These are phyloP conservation scores for Claviceps monticola DNA, from an alignment of 2,329 filamentous ascomycete genomes.

Conservation along the genomic window DNA sequence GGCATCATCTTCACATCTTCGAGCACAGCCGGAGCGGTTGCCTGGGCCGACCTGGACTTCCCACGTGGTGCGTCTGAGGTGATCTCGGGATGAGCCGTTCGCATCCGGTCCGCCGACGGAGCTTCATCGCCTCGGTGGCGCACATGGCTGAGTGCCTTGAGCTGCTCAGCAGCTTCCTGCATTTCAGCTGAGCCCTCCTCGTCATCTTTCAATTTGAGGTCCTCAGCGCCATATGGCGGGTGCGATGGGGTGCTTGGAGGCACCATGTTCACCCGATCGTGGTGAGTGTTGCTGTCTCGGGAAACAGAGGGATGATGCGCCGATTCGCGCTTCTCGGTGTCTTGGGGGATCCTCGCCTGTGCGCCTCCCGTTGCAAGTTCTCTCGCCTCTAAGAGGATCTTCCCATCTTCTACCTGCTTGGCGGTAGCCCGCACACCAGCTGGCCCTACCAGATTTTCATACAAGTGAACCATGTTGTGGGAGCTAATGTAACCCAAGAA, in stretches of 20 bases:
- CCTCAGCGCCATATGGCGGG: slow-evolving; percentile 8
- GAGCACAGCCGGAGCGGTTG: slow-evolving; percentile 12
- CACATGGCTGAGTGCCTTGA: slow-evolving; percentile 51
- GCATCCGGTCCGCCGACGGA: slow-evolving; percentile 15
- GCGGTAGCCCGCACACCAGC: slow-evolving; percentile 30
- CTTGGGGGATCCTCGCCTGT: slow-evolving; percentile 15
- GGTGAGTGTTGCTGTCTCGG: slow-evolving; percentile 11
- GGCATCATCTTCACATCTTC: slow-evolving; percentile 12
- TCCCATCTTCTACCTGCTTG: slow-evolving; percentile 42
- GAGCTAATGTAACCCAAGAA: slow-evolving; percentile 53
- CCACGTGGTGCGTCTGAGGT: slow-evolving; percentile 19
- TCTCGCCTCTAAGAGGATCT: slow-evolving; percentile 40
- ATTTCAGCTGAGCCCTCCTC: slow-evolving; percentile 52
- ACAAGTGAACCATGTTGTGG: slow-evolving; percentile 52
- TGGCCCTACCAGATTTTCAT: slow-evolving; percentile 40
- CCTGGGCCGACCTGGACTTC: slow-evolving; percentile 11
- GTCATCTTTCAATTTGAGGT: slow-evolving; percentile 21
- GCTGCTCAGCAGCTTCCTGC: slow-evolving; percentile 53
- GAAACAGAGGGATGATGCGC: slow-evolving; percentile 12
- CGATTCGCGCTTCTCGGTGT: slow-evolving; percentile 15
- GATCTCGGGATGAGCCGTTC: slow-evolving; percentile 26
- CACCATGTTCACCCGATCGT: slow-evolving; percentile 13
- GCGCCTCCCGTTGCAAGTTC: slow-evolving; percentile 26
- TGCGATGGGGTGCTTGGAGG: slow-evolving; percentile 16
- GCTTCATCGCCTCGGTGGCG: slow-evolving; percentile 38